Conservation (phyloP, 192 early-diverging fungal species). For the Diversispora epigaea region DNA sequence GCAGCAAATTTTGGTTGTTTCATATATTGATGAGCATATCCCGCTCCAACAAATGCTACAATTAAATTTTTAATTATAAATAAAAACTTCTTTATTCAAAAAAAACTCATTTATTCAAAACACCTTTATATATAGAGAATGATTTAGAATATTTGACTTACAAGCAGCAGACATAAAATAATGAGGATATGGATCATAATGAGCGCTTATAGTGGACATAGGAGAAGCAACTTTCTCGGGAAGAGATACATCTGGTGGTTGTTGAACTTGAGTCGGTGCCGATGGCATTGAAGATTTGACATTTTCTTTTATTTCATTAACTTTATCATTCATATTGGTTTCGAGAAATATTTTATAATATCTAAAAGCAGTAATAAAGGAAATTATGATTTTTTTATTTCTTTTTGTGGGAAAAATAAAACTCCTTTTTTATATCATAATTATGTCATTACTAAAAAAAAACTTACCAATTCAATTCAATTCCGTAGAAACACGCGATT, state of each 20-base stretch:
- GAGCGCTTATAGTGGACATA: slow-evolving; percentile 17
- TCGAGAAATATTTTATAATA: too few relatives aligned
- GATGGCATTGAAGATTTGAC: neutral
- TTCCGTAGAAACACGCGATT: too few relatives aligned
- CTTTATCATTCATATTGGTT: neutral
- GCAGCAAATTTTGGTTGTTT: slow-evolving; percentile 21
- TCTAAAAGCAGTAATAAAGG: too few relatives aligned
- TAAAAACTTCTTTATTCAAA: neutral
- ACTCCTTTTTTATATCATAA: too few relatives aligned
- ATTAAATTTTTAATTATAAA: neutral
- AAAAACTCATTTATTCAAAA: neutral
- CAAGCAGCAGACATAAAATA: slow-evolving; percentile 9
- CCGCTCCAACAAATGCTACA: neutral
- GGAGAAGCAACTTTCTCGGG: slow-evolving; percentile 1
- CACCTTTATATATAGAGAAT: too few relatives aligned
- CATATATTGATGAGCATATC: slow-evolving; percentile 23
- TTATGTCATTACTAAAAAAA: too few relatives aligned
- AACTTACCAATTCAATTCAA: too few relatives aligned
- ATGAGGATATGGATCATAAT: slow-evolving; percentile 21
- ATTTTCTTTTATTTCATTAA: neutral
- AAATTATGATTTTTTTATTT: too few relatives aligned
- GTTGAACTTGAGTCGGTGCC: neutral
- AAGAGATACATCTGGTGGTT: neutral
- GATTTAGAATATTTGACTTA: neutral
- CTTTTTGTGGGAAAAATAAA: too few relatives aligned